Evolutionary conservation across 768 basidiomycete species (phyloP).

Genomic region (Tephrocybe rancida): DNA sequence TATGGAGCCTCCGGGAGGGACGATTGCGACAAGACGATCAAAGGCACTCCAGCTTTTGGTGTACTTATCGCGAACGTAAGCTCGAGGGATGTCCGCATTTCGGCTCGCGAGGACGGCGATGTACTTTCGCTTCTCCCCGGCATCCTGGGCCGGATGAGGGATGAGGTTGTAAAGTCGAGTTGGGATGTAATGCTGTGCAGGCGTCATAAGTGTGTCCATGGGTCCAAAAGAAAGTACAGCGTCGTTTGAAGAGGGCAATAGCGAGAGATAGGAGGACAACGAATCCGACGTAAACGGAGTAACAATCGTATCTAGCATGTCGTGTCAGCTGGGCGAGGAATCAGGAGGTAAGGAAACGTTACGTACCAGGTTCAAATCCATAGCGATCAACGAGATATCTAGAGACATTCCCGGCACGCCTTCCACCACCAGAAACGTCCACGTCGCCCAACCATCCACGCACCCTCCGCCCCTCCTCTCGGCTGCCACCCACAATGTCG

Average conservation of each 20-base stretch:
- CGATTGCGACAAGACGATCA: constrained; percentile 84
- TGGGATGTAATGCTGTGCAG: constrained; percentile 74
- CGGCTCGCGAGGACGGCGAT: constrained; percentile 75
- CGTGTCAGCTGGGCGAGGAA: not conserved
- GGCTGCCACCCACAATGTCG: constrained; percentile 75
- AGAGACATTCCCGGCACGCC: constrained; percentile 66
- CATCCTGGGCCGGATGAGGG: constrained; percentile 83
- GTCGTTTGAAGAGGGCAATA: constrained; percentile 72
- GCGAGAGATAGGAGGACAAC: constrained; percentile 76
- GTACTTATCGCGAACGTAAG: constrained; percentile 87
- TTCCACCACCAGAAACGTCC: constrained; percentile 63
- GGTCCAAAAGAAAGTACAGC: constrained; percentile 81
- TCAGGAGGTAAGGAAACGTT: not conserved
- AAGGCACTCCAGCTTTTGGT: constrained; percentile 94
- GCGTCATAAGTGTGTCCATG: constrained; percentile 76
- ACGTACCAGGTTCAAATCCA: constrained; percentile 74
- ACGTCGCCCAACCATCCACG: constrained; percentile 86
- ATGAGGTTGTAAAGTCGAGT: constrained; percentile 73
- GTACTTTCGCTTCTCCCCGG: constrained; percentile 73
- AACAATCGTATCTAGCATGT: constrained; percentile 63
- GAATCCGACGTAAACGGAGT: constrained; percentile 79
- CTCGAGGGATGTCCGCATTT: constrained; percentile 84
- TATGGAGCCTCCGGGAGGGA: constrained; percentile 89
- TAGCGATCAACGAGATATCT: constrained; percentile 80
- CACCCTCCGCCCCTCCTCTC: constrained; percentile 73